Evolutionary conservation across 345 rosid species (phyloP).

Genomic region (Passiflora organensis): DNA sequence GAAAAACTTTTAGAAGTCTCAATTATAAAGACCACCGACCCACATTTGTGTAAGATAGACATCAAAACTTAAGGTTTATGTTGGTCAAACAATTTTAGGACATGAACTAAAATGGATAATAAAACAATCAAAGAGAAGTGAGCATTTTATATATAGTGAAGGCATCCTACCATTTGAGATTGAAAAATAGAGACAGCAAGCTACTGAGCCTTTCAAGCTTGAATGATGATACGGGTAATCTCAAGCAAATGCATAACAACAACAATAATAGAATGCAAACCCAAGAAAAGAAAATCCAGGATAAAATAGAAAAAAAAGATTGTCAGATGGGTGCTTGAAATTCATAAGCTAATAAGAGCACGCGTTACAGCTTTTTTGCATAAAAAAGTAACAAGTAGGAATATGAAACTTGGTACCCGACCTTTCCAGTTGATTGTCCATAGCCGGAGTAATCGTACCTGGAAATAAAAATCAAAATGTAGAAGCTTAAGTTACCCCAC

Average conservation of each 20-base stretch:
- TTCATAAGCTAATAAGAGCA: not conserved
- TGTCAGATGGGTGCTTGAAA: not conserved
- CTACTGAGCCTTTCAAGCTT: not conserved
- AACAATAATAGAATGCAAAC: not conserved
- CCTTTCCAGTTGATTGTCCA: conserved; percentile 95
- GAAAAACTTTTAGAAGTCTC: too few relatives aligned
- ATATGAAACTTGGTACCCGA: conserved; percentile 22
- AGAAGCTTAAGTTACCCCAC: conserved; percentile 14
- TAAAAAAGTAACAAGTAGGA: not conserved
- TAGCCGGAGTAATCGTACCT: conserved; percentile 98
- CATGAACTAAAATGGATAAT: too few relatives aligned
- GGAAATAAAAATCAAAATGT: conserved; percentile 19
- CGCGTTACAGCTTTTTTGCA: not conserved
- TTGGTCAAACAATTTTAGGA: too few relatives aligned
- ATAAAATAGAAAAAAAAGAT: not conserved
- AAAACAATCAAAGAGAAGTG: too few relatives aligned
- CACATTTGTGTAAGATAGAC: too few relatives aligned
- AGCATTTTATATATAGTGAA: too few relatives aligned
- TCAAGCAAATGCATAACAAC: not conserved
- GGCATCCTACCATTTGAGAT: too few relatives aligned
- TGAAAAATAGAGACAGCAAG: too few relatives aligned
- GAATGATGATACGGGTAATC: too few relatives aligned
- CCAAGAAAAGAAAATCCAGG: not conserved
- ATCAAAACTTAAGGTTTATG: too few relatives aligned
- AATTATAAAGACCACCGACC: too few relatives aligned